A percentile compares a stretch with the other conserved stretches of the same genome.
Conservation (phyloP, 1,284 basidiomycete species). For the Sporisorium exsertum region DNA sequence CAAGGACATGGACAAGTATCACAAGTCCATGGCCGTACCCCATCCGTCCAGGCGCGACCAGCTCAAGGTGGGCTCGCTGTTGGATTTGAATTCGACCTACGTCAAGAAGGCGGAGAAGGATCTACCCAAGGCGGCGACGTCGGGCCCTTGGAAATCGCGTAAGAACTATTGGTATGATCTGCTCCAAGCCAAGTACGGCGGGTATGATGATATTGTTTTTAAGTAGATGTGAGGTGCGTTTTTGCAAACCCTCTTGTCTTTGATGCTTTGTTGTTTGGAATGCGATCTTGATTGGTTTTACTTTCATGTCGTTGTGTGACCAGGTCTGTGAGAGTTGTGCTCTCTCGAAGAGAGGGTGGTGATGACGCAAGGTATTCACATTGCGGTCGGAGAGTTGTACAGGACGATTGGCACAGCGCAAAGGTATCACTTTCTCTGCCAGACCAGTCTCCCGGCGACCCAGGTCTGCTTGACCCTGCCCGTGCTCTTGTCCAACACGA, state of each 20-base stretch:
- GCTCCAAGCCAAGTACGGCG: constrained; percentile 52
- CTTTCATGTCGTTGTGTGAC: no score
- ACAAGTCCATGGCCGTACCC: constrained; percentile 41
- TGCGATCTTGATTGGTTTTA: not conserved
- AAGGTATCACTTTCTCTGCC: constrained; percentile 8
- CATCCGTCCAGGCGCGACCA: constrained; percentile 19
- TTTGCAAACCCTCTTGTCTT: not conserved
- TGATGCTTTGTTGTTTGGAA: not conserved
- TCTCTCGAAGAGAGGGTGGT: no score
- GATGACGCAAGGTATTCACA: no score
- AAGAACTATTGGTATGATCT: constrained; percentile 62
- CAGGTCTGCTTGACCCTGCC: constrained; percentile 82
- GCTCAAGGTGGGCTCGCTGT: constrained; percentile 46
- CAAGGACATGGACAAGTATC: constrained; percentile 54
- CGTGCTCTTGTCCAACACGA: constrained; percentile 78
- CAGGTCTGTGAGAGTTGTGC: no score
- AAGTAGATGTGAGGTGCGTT: constrained; percentile 9
- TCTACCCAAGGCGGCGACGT: constrained; percentile 60
- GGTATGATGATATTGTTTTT: constrained; percentile 39
- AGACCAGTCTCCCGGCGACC: constrained; percentile 76
- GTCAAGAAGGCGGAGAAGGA: constrained; percentile 55
- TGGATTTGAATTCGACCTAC: constrained; percentile 66
- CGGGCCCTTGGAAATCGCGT: constrained; percentile 55
- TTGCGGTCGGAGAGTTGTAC: not conserved
- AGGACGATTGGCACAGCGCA: not conserved